Evolutionary conservation across 192 early-diverging fungal species (phyloP).

Genomic region (Chytriomyces sp.): DNA sequence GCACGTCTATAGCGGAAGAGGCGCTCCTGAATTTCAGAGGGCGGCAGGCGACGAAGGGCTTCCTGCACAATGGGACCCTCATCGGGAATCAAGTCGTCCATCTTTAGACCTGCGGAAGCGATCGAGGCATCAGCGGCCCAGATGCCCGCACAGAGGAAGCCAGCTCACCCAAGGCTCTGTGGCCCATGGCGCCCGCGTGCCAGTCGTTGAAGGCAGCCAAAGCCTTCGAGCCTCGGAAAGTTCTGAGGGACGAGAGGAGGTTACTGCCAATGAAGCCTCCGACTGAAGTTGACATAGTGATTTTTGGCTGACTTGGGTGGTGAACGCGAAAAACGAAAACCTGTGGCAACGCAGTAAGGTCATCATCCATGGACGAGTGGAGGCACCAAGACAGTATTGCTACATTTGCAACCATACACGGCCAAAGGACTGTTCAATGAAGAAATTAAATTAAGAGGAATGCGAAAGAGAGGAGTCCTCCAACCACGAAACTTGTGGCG

Average conservation of each 20-base stretch:
- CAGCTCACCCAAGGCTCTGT: slow-evolving; percentile 19
- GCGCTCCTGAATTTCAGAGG: slow-evolving; percentile 63
- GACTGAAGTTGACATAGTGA: slow-evolving; percentile 17
- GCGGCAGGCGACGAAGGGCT: slow-evolving; percentile 78
- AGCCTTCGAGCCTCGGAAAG: slow-evolving; percentile 4
- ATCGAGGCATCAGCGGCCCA: neutral
- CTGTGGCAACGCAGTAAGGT: too few relatives aligned
- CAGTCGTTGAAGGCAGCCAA: slow-evolving; percentile 12
- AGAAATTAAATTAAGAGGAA: too few relatives aligned
- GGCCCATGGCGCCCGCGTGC: slow-evolving; percentile 31
- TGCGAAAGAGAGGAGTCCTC: too few relatives aligned
- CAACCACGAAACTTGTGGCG: too few relatives aligned
- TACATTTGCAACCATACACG: too few relatives aligned
- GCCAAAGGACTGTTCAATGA: too few relatives aligned
- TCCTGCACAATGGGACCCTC: slow-evolving; percentile 81
- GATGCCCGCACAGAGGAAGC: neutral
- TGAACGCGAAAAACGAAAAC: too few relatives aligned
- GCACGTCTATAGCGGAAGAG: slow-evolving; percentile 80
- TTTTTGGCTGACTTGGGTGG: neutral
- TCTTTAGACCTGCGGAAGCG: slow-evolving; percentile 67
- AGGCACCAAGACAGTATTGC: too few relatives aligned
- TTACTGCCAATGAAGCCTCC: slow-evolving; percentile 13
- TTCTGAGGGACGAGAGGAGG: slow-evolving; percentile 10
- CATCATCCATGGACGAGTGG: too few relatives aligned
- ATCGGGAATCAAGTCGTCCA: slow-evolving; percentile 88